Evolutionary conservation across 2,329 filamentous ascomycete species (phyloP), one percentile per base, ranked within the genome.

Genomic region (Xylariaceae sp.): DNA sequence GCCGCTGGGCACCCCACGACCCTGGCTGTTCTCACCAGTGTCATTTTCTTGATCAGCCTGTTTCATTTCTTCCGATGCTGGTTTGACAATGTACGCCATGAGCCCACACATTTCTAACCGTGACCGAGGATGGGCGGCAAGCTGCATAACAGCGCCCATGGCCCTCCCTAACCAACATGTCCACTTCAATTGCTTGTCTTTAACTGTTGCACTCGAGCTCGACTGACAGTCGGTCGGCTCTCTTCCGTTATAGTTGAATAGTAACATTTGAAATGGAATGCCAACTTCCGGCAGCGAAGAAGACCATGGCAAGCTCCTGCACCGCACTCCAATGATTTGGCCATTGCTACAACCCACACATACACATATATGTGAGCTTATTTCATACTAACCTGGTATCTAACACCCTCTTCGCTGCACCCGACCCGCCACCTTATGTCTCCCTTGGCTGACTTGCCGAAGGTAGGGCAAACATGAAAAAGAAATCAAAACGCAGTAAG

Each of bases 41-140:
- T 28, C 22, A 5, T 47, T 42, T n/a, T 41, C 16, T 31, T n/a
- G 45, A 46, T 34, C 17, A 44, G 22, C 45, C 39, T 41, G 43
- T 34, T n/a, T 40, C 47, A 36, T 42, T 33, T 40, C 36, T 45
- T 48, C 47, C 42, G 50, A 41, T 53, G 50, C 46, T 45, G 40
- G 40, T 44, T 48, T 47, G n/a, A 42, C 31, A 34, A 39, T 40
- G 33, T 36, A 13, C 42, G 43, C 31, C 18, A 41, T 50, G 38
- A 33, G 33, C 36, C 40, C 38, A 33, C 45, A 45, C 39, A 28
- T 6, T 40, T 44, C 41, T 51, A 49, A 53, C 33, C 46, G 46
- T 51, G 53, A 56, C 51, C 55, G 56, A 58, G 54, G 53, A 52
- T 51, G 51, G 50, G 50, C 55, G 55, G 58, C 45, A 50, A 18